Evolutionary conservation across 2,329 filamentous ascomycete genomes (phyloP).

Genomic region (Phialemoniopsis sp.): DNA sequence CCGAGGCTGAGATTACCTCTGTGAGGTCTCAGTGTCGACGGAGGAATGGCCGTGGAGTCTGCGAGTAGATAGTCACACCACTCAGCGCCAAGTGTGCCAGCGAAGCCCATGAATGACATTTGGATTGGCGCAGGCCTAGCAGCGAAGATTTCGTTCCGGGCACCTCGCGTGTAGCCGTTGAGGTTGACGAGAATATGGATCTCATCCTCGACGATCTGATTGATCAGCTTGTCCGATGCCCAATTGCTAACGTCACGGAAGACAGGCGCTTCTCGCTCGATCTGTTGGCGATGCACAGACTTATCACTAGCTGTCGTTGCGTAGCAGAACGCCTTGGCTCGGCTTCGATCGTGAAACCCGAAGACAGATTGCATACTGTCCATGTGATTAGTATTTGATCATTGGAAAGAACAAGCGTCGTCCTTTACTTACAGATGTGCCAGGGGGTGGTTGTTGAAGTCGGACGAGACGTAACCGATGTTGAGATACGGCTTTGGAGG

Average conservation of each 20-base stretch:
- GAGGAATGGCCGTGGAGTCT: slow-evolving; percentile 81
- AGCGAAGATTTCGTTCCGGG: slow-evolving; percentile 96
- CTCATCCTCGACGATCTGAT: slow-evolving; percentile 80
- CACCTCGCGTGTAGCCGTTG: slow-evolving; percentile 96
- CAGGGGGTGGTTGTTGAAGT: slow-evolving; percentile 97
- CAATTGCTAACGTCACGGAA: slow-evolving; percentile 87
- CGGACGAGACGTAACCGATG: slow-evolving; percentile 93
- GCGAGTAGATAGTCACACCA: slow-evolving; percentile 98
- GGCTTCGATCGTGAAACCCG: slow-evolving; percentile 72
- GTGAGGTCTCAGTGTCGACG: slow-evolving; percentile 74
- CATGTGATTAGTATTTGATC: slow-evolving; percentile 6
- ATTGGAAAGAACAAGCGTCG: not conserved
- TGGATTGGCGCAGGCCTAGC: slow-evolving; percentile 92
- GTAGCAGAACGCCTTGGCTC: slow-evolving; percentile 87
- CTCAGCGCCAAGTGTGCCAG: slow-evolving; percentile 89
- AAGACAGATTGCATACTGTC: slow-evolving; percentile 90
- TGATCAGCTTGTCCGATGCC: slow-evolving; percentile 77
- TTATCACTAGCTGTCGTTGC: slow-evolving; percentile 89
- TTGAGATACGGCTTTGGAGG: slow-evolving; percentile 83
- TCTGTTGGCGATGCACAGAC: slow-evolving; percentile 85
- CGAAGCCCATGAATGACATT: slow-evolving; percentile 99
- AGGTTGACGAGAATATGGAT: slow-evolving; percentile 96
- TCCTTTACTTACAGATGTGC: slow-evolving; percentile 66
- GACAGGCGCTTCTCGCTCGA: slow-evolving; percentile 85
- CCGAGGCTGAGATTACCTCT: slow-evolving; percentile 70